phyloP scores from a whole-genome alignment of 2,329 filamentous ascomycete genomes.

The Aspergillus ibericus region DNA sequence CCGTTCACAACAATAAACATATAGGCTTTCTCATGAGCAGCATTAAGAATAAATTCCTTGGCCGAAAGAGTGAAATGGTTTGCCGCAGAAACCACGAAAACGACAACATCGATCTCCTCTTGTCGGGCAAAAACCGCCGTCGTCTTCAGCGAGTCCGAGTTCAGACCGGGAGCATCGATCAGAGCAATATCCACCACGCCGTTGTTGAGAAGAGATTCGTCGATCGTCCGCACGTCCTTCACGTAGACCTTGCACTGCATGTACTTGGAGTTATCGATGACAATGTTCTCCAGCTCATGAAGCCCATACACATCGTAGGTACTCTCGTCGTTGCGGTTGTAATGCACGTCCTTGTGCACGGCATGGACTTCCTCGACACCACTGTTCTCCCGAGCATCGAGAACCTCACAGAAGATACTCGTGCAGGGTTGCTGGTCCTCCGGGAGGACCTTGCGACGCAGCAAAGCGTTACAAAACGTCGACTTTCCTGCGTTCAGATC shows the following conservation, averaged over 20 bases:
- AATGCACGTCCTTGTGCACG: constrained; percentile 75
- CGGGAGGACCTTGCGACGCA: constrained; percentile 87
- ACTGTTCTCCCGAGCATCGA: constrained; percentile 87
- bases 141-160: constrained; percentile 94
- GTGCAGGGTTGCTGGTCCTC: constrained; percentile 98
- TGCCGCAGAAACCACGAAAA: constrained; percentile 95
- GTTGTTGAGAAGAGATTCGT: constrained; percentile 94
- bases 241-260: constrained; percentile 97
- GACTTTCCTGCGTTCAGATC: constrained; percentile 98
- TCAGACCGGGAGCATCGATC: constrained; percentile 93
- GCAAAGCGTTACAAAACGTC: constrained; percentile 95
- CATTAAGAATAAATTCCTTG: constrained; percentile 96
- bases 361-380: constrained; percentile 94
- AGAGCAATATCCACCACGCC: constrained; percentile 96
- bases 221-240: constrained; percentile 81
- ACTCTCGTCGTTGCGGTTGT: constrained; percentile 87
- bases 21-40: constrained; percentile 94
- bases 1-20: constrained; percentile 99
- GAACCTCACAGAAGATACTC: constrained; percentile 95
- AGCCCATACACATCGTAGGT: constrained; percentile 88
- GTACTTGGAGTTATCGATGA: constrained; percentile 83
- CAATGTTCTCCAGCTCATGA: constrained; percentile 79
- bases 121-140: constrained; percentile 96
- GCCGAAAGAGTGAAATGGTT: constrained; percentile 98
- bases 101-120: constrained; percentile 97